Percentiles rank a stretch among this genome's conserved stretches.
Evolutionary conservation across 2,329 filamentous ascomycete species (phyloP).

Genomic region (Hypomyces rosellus): DNA sequence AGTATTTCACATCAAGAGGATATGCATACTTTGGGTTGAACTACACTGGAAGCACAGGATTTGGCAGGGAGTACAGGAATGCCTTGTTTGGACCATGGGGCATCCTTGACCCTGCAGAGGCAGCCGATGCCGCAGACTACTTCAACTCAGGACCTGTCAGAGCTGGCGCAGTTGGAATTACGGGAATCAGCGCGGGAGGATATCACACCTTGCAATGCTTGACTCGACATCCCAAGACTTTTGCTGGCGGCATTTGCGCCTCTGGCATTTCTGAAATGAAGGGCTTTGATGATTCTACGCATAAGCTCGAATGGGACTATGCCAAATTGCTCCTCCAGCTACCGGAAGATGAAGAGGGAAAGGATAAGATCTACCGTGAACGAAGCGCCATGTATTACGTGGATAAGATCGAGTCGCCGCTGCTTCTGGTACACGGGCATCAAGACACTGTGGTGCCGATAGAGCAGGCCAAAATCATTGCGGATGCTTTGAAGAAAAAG

Average conservation of each 20-base stretch:
- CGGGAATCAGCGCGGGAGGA: constrained; percentile 46
- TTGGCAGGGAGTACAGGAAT: constrained; percentile 44
- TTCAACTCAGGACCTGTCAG: constrained; percentile 34
- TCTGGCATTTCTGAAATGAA: constrained; percentile 48
- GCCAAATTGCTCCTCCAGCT: constrained; percentile 37
- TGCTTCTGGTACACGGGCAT: constrained; percentile 52
- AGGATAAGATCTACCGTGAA: constrained; percentile 34
- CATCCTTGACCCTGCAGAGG: constrained; percentile 44
- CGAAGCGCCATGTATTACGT: constrained; percentile 45
- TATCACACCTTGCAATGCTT: constrained; percentile 47
- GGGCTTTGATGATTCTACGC: constrained; percentile 39
- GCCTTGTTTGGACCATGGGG: constrained; percentile 45
- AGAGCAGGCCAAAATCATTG: constrained; percentile 49
- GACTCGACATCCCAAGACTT: constrained; percentile 38
- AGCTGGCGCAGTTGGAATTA: constrained; percentile 37
- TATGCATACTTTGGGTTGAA: constrained; percentile 47
- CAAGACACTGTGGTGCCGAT: constrained; percentile 52
- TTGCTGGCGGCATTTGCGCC: constrained; percentile 42
- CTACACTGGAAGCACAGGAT: constrained; percentile 46
- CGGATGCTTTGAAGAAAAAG: constrained; percentile 33
- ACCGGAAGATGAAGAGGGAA: constrained; percentile 30
- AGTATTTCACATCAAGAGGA: constrained; percentile 49
- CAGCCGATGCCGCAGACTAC: constrained; percentile 38
- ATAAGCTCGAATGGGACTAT: constrained; percentile 52
- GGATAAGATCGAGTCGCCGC: constrained; percentile 40